Conservation (phyloP, 257 asterid species). For the Solanum habrochaites region DNA sequence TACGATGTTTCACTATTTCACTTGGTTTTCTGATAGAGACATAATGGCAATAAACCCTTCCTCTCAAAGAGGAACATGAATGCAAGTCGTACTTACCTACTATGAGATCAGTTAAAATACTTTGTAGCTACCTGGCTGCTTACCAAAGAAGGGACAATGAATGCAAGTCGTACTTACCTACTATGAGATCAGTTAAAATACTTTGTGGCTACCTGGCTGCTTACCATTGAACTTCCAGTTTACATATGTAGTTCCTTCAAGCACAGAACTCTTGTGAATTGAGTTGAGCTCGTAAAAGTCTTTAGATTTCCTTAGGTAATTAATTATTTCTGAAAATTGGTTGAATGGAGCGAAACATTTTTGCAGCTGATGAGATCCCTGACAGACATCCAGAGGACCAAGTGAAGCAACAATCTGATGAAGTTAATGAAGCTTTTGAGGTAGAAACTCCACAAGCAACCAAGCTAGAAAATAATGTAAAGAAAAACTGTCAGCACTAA, state of each 20-base stretch:
- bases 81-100: not conserved
- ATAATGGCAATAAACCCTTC: not conserved
- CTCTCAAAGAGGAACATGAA: not conserved
- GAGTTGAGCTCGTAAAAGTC: not conserved
- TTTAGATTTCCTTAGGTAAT: not conserved
- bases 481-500: not conserved
- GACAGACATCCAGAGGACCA: conserved; percentile 39
- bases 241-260: not conserved
- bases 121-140: not conserved
- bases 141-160: too few relatives aligned
- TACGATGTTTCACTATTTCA: not conserved
- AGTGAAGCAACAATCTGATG: conserved; percentile 31
- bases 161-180: not conserved
- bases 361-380: conserved; percentile 53
- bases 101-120: not conserved
- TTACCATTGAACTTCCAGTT: not conserved
- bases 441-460: conserved; percentile 14
- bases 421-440: conserved; percentile 36
- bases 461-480: not conserved
- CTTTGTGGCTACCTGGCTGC: not conserved
- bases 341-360: conserved; percentile 2
- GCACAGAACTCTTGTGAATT: not conserved
- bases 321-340: not conserved
- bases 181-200: not conserved
- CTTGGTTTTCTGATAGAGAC: not conserved